phyloP scores from a whole-genome alignment of 2,329 filamentous ascomycete species.

The Fusarium xylarioides region DNA sequence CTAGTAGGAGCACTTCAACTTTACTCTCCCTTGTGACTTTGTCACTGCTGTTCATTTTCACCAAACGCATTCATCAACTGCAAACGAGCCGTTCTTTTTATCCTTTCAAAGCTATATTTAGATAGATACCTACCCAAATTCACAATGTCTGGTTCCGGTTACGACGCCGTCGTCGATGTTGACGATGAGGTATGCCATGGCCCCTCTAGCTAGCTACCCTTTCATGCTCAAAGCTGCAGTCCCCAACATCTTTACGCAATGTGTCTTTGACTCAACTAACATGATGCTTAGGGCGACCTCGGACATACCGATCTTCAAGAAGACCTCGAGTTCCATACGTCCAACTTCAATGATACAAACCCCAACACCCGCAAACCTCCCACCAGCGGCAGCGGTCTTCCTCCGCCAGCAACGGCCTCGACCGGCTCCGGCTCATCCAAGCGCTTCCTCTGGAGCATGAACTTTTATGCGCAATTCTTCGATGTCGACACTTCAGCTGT shows the following conservation, averaged over 20 bases:
- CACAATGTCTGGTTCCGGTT: slow-evolving; percentile 83
- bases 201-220: slow-evolving; percentile 18
- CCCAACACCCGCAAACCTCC: slow-evolving; percentile 58
- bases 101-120: not conserved
- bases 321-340: slow-evolving; percentile 98
- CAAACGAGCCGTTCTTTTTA: not conserved
- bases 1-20: slow-evolving; percentile 17
- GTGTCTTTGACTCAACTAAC: slow-evolving; percentile 3
- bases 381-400: slow-evolving; percentile 60
- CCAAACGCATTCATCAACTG: not conserved
- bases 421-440: slow-evolving; percentile 64
- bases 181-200: slow-evolving; percentile 80
- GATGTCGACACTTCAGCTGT: slow-evolving; percentile 96
- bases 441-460: slow-evolving; percentile 89
- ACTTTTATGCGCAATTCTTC: slow-evolving; percentile 98
- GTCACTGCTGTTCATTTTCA: slow-evolving; percentile 6
- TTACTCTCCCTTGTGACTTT: slow-evolving; percentile 20
- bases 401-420: slow-evolving; percentile 64
- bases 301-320: slow-evolving; percentile 98
- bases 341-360: slow-evolving; percentile 76
- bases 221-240: slow-evolving; percentile 9
- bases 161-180: slow-evolving; percentile 97
- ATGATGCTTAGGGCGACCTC: slow-evolving; percentile 79
- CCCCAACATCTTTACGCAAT: not conserved
- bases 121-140: not conserved